These are phyloP conservation scores for Jatropha podagrica DNA, from an alignment of 441 rosid genomes.

Conservation along the genomic window DNA sequence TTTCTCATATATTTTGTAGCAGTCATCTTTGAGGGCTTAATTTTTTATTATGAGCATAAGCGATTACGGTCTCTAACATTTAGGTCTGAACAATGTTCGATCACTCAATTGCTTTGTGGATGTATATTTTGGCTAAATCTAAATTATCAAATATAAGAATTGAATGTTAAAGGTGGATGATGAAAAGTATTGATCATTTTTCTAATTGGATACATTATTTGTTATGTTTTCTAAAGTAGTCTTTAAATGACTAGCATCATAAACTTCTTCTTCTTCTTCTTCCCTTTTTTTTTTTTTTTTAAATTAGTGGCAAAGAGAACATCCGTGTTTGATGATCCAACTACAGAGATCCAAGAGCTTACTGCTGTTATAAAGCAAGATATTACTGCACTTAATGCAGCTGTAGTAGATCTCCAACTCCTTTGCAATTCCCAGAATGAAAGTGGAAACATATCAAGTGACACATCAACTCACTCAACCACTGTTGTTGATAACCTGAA, in stretches of 20 bases:
- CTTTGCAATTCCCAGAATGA: conserved; percentile 72
- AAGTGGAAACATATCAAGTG: conserved; percentile 62
- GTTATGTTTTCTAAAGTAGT: neutral
- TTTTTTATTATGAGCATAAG: neutral
- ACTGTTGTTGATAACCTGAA: conserved; percentile 70
- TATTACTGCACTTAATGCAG: conserved; percentile 83
- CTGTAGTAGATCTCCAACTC: conserved; percentile 84
- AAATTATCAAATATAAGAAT: conserved; percentile 5
- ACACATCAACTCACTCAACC: conserved; percentile 79
- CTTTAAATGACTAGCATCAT: neutral
- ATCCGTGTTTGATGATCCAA: conserved; percentile 93
- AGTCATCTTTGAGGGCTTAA: neutral
- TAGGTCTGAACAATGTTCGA: neutral
- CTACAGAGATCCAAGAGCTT: conserved; percentile 87
- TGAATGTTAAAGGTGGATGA: neutral
- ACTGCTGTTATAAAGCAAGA: conserved; percentile 90
- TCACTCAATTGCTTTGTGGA: neutral
- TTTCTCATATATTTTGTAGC: neutral
- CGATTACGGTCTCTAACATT: neutral
- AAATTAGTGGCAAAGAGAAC: conserved; percentile 84
- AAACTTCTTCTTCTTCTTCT: neutral
- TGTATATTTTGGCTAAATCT: neutral
- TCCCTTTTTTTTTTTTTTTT: neutral
- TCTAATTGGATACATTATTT: neutral
- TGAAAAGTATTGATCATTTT: neutral